Evolutionary conservation across 805 yeast genomes (phyloP).

Genomic region (Novakomyces olei): DNA sequence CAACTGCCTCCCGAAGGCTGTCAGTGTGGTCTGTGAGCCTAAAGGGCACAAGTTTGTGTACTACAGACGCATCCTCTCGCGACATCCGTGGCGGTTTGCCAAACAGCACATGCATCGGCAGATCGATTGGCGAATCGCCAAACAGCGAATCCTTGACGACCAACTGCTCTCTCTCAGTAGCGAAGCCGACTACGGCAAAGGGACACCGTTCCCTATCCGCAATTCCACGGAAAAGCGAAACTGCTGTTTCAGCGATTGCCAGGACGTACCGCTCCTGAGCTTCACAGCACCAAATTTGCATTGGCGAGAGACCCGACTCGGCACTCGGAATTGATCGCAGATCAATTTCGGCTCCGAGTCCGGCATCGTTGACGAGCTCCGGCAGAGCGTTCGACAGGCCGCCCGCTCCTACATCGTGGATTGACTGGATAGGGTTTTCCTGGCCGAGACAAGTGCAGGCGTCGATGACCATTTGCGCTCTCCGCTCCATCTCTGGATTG

Average conservation of each 20-base stretch:
- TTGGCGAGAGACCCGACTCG: slow-evolving; percentile 97
- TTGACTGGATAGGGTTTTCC: slow-evolving; percentile 64
- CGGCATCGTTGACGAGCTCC: slow-evolving; percentile 91
- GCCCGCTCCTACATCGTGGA: slow-evolving; percentile 99
- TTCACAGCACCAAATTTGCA: slow-evolving; percentile 99
- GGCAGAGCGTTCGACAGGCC: slow-evolving; percentile 95
- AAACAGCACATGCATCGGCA: slow-evolving; percentile 83
- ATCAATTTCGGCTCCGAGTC: slow-evolving; percentile 82
- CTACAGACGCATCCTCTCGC: slow-evolving; percentile 42
- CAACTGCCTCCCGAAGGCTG: slow-evolving; percentile 40
- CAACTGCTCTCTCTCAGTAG: slow-evolving; percentile 68
- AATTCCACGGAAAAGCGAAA: slow-evolving; percentile 47
- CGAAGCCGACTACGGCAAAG: slow-evolving; percentile 84
- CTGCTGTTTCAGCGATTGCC: slow-evolving; percentile 66
- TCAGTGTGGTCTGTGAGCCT: slow-evolving; percentile 14
- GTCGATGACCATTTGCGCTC: slow-evolving; percentile 95
- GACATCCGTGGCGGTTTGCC: slow-evolving; percentile 96
- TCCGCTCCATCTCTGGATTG: slow-evolving; percentile 96
- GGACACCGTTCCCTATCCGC: slow-evolving; percentile 94
- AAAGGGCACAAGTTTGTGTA: slow-evolving; percentile 23
- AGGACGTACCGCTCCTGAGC: slow-evolving; percentile 95
- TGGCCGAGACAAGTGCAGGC: slow-evolving; percentile 71
- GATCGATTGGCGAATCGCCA: slow-evolving; percentile 72
- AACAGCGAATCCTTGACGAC: slow-evolving; percentile 58
- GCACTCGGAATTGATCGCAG: slow-evolving; percentile 70